These are phyloP conservation scores for Ceratocystis lukuohia DNA, from an alignment of 2,329 filamentous ascomycete species.

Conservation along the genomic window DNA sequence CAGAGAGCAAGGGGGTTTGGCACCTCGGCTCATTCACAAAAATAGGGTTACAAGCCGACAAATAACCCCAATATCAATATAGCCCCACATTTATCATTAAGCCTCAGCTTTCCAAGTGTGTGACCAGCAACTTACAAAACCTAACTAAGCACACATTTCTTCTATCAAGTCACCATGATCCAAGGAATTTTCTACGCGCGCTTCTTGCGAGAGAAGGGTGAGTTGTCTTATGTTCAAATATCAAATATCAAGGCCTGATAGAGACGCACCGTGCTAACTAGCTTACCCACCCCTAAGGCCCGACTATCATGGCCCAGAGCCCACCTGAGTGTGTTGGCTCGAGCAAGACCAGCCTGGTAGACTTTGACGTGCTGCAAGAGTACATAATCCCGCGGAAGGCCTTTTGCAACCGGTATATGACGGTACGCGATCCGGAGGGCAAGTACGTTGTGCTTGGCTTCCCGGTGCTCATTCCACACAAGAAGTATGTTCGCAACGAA, in stretches of 20 bases:
- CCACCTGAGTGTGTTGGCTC: slow-evolving; percentile 27
- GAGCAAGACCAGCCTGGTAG: slow-evolving; percentile 52
- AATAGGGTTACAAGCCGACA: no score
- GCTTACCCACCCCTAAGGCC: slow-evolving; percentile 46
- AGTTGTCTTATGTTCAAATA: neutral
- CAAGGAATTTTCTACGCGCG: slow-evolving; percentile 58
- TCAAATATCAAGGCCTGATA: neutral
- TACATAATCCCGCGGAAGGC: slow-evolving; percentile 92
- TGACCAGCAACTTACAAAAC: no score
- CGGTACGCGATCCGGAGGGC: slow-evolving; percentile 56
- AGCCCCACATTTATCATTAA: neutral
- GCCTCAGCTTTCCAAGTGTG: no score
- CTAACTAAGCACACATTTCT: neutral
- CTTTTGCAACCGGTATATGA: slow-evolving; percentile 84
- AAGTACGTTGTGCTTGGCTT: slow-evolving; percentile 72
- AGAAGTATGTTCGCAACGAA: slow-evolving; percentile 78
- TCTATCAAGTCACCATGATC: slow-evolving; percentile 37
- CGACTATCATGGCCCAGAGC: slow-evolving; percentile 37
- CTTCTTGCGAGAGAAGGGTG: slow-evolving; percentile 54
- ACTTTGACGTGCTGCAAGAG: slow-evolving; percentile 75
- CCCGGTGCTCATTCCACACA: slow-evolving; percentile 73
- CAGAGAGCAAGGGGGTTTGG: no score
- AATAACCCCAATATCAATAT: neutral
- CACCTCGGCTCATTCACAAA: no score
- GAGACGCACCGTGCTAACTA: slow-evolving; percentile 33